Percentiles rank a stretch among this genome's conserved stretches.
These are phyloP conservation scores for Begonia loranthoides DNA, from an alignment of 306 rosid species.

Conservation along the genomic window DNA sequence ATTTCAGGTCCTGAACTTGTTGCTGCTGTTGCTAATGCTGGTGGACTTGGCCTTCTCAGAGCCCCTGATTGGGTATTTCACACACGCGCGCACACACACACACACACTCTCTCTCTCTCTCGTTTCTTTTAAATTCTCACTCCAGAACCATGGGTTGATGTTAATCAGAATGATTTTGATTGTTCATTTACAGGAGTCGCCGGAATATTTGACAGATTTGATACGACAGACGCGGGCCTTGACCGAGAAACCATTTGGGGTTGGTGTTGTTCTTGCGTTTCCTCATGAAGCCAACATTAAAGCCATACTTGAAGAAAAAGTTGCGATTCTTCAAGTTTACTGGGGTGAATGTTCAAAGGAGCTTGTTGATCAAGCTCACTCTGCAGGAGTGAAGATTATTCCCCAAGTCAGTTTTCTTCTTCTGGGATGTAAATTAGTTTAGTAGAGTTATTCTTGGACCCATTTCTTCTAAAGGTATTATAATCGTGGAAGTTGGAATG, in stretches of 20 bases:
- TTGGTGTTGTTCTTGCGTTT: constrained; percentile 67
- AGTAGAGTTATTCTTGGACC: too few relatives aligned
- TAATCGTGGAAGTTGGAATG: constrained; percentile 1
- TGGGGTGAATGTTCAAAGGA: constrained; percentile 73
- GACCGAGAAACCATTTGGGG: constrained; percentile 76
- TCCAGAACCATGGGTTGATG: not conserved
- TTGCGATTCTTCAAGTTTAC: constrained; percentile 55
- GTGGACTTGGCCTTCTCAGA: constrained; percentile 56
- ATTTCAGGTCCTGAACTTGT: constrained; percentile 68
- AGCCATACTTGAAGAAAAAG: constrained; percentile 63
- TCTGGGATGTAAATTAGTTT: not conserved
- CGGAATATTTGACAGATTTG: constrained; percentile 48
- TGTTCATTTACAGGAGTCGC: constrained; percentile 36
- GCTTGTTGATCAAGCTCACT: constrained; percentile 49
- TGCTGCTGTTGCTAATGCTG: constrained; percentile 75
- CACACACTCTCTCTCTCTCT: not conserved
- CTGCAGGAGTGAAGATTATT: constrained; percentile 64
- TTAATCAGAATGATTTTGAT: constrained; percentile 2
- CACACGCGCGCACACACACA: not conserved
- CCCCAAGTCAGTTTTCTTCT: constrained; percentile 49
- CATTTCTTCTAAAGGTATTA: too few relatives aligned
- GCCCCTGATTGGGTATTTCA: constrained; percentile 50
- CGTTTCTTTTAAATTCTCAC: not conserved
- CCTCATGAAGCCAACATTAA: constrained; percentile 59
- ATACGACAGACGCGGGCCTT: constrained; percentile 47